Percentiles rank a stretch among this genome's conserved stretches.
phyloP scores from a whole-genome alignment of 1,139 yeast genomes.

The Hansenula sp. region DNA sequence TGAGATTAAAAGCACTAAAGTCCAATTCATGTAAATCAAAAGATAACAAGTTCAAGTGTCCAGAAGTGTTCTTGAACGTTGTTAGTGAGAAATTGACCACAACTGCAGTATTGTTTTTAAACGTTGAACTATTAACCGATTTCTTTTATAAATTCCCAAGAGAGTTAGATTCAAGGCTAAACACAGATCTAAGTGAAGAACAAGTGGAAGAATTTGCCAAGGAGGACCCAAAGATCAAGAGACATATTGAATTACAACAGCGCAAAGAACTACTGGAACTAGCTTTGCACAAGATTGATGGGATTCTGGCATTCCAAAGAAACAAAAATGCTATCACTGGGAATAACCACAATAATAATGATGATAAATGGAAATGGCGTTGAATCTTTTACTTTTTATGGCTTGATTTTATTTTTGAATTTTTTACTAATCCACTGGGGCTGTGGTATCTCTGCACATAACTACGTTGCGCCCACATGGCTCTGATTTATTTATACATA shows the following conservation, averaged over 20 bases:
- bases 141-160: conserved; percentile 96
- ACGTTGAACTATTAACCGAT: conserved; percentile 90
- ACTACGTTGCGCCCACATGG: too few relatives aligned
- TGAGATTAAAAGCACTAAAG: conserved; percentile 76
- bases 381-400: neutral
- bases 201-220: conserved; percentile 88
- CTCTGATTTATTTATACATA: conserved; percentile 1
- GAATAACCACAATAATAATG: neutral
- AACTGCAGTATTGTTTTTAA: conserved; percentile 88
- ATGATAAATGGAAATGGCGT: conserved; percentile 14
- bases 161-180: conserved; percentile 74
- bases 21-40: conserved; percentile 73
- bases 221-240: conserved; percentile 87
- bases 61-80: conserved; percentile 89
- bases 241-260: conserved; percentile 90
- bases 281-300: conserved; percentile 83
- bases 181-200: conserved; percentile 59
- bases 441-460: too few relatives aligned
- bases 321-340: conserved; percentile 18
- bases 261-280: conserved; percentile 83
- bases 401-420: neutral
- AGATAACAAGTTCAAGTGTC: conserved; percentile 86
- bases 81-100: conserved; percentile 89
- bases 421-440: too few relatives aligned
- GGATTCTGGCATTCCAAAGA: conserved; percentile 74